Conservation (phyloP, 768 basidiomycete genomes). For the Hemileccinum impolitum region DNA sequence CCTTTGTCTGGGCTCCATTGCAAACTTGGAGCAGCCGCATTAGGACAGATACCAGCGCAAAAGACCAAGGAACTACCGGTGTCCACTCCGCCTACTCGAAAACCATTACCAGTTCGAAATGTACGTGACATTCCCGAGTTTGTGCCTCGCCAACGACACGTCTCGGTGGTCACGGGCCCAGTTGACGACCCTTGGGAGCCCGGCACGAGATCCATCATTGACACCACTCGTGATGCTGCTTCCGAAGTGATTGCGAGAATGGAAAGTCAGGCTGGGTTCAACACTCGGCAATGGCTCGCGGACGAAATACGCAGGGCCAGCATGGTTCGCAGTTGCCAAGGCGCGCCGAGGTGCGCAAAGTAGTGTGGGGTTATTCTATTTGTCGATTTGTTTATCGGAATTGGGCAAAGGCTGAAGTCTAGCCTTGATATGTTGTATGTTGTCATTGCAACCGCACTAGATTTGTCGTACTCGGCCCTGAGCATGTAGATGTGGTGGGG, state of each 20-base stretch:
- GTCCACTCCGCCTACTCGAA: not conserved
- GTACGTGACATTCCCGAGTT: constrained; percentile 24
- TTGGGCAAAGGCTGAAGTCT: not conserved
- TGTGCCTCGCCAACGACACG: constrained; percentile 19
- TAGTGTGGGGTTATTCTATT: not conserved
- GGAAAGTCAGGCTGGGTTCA: constrained; percentile 17
- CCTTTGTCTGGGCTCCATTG: constrained; percentile 26
- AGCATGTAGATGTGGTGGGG: too few relatives aligned
- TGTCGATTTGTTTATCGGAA: constrained; percentile 19
- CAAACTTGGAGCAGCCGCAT: constrained; percentile 8
- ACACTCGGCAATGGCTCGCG: constrained; percentile 2
- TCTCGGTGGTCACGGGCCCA: not conserved
- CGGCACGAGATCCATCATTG: not conserved
- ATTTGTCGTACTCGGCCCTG: constrained; percentile 5
- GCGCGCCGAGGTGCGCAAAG: constrained; percentile 4
- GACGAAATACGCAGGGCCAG: not conserved
- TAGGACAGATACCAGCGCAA: not conserved
- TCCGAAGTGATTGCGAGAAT: constrained; percentile 20
- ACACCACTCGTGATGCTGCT: constrained; percentile 16
- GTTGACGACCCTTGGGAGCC: not conserved
- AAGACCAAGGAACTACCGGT: not conserved
- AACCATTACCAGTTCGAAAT: constrained; percentile 5
- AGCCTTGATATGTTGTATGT: not conserved
- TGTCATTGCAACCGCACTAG: not conserved
- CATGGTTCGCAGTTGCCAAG: constrained; percentile 2